A percentile compares a stretch with the other conserved stretches of the same genome.
Conservation (phyloP, 2,329 filamentous ascomycete genomes). For the Metarhizium album region DNA sequence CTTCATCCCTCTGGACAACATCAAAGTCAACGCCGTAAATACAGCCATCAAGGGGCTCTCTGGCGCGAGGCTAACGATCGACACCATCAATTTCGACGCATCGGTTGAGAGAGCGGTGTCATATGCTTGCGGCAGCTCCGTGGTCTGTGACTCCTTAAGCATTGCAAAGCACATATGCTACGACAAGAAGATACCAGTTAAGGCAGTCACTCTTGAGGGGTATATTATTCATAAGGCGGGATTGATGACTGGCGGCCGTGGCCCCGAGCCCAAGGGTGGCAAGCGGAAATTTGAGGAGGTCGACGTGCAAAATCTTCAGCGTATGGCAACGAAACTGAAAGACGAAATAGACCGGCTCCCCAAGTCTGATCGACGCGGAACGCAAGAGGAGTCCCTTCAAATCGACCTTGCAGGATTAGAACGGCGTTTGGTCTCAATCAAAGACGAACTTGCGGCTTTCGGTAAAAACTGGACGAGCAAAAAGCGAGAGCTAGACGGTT, state of each 20-base stretch:
- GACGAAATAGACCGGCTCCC: conserved; percentile 73
- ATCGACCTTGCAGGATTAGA: conserved; percentile 72
- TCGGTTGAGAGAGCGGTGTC: conserved; percentile 84
- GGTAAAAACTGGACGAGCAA: conserved; percentile 79
- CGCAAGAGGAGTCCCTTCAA: conserved; percentile 71
- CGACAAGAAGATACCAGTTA: conserved; percentile 72
- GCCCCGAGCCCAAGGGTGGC: conserved; percentile 60
- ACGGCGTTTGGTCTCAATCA: conserved; percentile 58
- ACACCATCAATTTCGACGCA: conserved; percentile 89
- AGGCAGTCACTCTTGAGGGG: conserved; percentile 91
- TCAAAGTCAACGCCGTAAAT: conserved; percentile 87
- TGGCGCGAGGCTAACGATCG: conserved; percentile 80
- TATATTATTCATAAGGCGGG: conserved; percentile 94
- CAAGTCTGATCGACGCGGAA: conserved; percentile 61
- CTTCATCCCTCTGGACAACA: conserved; percentile 93
- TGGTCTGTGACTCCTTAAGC: conserved; percentile 81
- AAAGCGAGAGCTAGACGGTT: conserved; percentile 66
- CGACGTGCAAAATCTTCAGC: conserved; percentile 76
- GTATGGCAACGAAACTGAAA: conserved; percentile 62
- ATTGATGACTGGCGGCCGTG: conserved; percentile 89
- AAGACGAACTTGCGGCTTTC: conserved; percentile 66
- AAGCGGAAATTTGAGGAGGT: conserved; percentile 82
- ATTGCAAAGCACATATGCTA: conserved; percentile 88
- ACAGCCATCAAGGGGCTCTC: conserved; percentile 83
- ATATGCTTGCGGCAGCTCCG: conserved; percentile 88